Base-by-base conservation (phyloP, 2,329 filamentous ascomycete genomes). In the Alternaria tenuissima region DNA sequence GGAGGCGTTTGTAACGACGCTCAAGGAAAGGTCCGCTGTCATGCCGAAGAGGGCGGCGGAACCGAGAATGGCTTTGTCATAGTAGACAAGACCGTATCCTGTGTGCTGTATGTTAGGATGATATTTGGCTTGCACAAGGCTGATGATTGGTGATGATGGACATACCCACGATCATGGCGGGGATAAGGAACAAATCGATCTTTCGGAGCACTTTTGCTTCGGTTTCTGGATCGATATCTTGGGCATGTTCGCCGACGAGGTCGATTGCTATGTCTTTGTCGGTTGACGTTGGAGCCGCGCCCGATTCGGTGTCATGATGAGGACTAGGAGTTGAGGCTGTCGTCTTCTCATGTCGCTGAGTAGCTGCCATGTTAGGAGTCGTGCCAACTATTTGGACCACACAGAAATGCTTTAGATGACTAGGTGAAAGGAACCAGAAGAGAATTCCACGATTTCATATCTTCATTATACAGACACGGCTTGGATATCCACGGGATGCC, bases 31-130 rank as follows among this genome's bases (percentile, higher is more conserved):
- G 71, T 93, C 90, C 3, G 81, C 80, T 0, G 89, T 92, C 90
- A 93, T 92, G 64, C 91, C 91, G 72, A 93, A 92, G 12, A 93
- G 84, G 1, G 85, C 87, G 0, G 91, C 90, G 24, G 87, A 88
- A 18, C 91, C 91, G 3, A 93, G 82, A 62, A 93, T 93, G 7
- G 91, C 90, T 81, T 91, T 91, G 74, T 91, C 89, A 72, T 90
- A 90, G 76, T 90, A 91, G 0, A 91, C 88, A 34, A 91, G 80
- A 3, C 88, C 88, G 76, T 91, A 87, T 3, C 86, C 85, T 68
- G 22, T 9, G n/a, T 7, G 43, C 6, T 16, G 22, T 55, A 16
- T 52, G 34, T 44, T 20, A 18, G 36, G 4, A 49, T 32, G 20
- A 16, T n/a, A 12, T 6, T 22, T 22, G 18, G 38, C 4, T 34